Conservation (phyloP, 306 rosid species). For the Rosa lucieae region DNA sequence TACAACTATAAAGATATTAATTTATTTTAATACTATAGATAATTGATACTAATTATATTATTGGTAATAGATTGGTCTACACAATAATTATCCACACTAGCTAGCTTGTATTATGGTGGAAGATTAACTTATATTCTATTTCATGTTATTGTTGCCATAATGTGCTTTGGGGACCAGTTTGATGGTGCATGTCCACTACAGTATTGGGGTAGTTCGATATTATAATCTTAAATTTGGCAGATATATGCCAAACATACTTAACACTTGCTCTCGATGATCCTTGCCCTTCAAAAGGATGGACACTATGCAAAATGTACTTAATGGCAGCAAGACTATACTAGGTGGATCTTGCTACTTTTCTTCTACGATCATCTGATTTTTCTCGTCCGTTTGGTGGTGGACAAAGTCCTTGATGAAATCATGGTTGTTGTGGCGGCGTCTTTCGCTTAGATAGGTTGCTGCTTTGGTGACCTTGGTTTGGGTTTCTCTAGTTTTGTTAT, state of each 20-base stretch:
- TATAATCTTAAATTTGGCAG: neutral
- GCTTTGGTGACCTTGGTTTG: too few relatives aligned
- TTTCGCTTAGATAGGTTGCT: too few relatives aligned
- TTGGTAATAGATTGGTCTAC: neutral
- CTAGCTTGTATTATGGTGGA: neutral
- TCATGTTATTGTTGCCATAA: neutral
- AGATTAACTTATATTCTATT: neutral
- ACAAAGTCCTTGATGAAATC: too few relatives aligned
- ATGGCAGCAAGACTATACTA: neutral
- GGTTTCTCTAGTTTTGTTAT: too few relatives aligned
- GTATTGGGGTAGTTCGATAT: neutral
- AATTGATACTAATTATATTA: neutral
- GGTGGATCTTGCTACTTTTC: neutral
- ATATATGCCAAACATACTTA: neutral
- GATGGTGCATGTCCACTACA: neutral
- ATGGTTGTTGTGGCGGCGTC: too few relatives aligned
- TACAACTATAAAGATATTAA: too few relatives aligned
- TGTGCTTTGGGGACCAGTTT: neutral
- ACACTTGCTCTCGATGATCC: neutral
- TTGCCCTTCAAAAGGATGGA: neutral
- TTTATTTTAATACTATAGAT: too few relatives aligned
- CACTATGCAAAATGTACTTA: neutral
- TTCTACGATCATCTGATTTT: too few relatives aligned
- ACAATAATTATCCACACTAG: neutral
- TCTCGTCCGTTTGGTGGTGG: too few relatives aligned